phyloP scores from a whole-genome alignment of 2,329 filamentous ascomycete genomes.

The Alternaria novae-zelandiae region DNA sequence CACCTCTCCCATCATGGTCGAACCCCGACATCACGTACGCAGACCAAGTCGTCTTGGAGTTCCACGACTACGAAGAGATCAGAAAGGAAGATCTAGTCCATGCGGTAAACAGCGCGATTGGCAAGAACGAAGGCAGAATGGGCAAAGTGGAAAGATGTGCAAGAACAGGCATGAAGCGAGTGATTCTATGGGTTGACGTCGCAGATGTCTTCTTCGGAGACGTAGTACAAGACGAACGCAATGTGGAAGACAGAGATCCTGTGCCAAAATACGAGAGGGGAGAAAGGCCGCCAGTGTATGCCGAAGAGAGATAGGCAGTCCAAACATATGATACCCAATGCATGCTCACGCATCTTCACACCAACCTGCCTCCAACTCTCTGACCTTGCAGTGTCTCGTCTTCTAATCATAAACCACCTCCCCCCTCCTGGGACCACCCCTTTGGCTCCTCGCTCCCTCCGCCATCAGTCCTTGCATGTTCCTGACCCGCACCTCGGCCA shows the following conservation, averaged over 20 bases:
- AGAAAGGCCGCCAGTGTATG: slow-evolving; percentile 16
- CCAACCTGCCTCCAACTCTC: not conserved
- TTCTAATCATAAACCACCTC: not conserved
- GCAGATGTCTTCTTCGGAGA: slow-evolving; percentile 4
- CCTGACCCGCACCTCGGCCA: slow-evolving; percentile 26
- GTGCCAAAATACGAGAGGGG: slow-evolving; percentile 20
- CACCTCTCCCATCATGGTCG: slow-evolving; percentile 13
- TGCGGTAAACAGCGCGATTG: slow-evolving; percentile 15
- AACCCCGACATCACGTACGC: slow-evolving; percentile 10
- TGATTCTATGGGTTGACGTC: slow-evolving; percentile 23
- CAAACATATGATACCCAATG: not conserved
- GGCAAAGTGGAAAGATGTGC: slow-evolving; percentile 16
- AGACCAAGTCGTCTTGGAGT: slow-evolving; percentile 21
- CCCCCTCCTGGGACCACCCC: not conserved
- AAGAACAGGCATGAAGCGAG: slow-evolving; percentile 6
- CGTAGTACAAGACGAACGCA: not conserved
- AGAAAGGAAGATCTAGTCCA: slow-evolving; percentile 4
- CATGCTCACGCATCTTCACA: not conserved
- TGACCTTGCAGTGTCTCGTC: no score
- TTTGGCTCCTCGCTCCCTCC: slow-evolving; percentile 9
- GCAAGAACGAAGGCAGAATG: slow-evolving; percentile 18
- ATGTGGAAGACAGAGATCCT: slow-evolving; percentile 10
- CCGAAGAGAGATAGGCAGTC: not conserved
- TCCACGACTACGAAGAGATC: slow-evolving; percentile 6
- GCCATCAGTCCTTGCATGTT: slow-evolving; percentile 21